Base-by-base conservation (phyloP, 2,329 filamentous ascomycete genomes). In the Diaporthe vaccinii region DNA sequence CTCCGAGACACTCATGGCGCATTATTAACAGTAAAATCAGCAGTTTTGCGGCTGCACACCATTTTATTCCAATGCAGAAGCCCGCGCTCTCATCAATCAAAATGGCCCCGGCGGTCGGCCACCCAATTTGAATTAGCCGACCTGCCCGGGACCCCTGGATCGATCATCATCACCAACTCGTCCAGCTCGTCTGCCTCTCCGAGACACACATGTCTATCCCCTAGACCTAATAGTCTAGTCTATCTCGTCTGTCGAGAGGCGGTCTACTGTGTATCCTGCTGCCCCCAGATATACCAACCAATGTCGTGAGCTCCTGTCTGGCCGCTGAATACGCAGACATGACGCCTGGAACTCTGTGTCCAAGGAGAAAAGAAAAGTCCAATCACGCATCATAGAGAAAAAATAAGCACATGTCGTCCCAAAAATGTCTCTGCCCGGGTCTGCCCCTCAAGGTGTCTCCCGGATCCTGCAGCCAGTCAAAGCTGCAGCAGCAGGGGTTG, bases 1-100 rank as follows among this genome's bases (percentile, higher is more conserved):
- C 53, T 73, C 62, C 62, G 73, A 72, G 71, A 73, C 75, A 69
- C 49, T 12, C 46, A 46, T 75, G 69, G 75, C 69, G 69, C 72
- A 65, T 57, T 55, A 62, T 69, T 69, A 41, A 36, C 49, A 69
- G 55, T 55, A 22, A 41, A 28, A 65, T 65, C 49, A 57, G 17
- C 58, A 41, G 31, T 44, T 34, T 39, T 44, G 46, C 46, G 58
- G 70, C 58, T 55, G n/a, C 31, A 61, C 10, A 8, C 61, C 22
- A 57, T 57, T 17, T 55, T 28, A 22, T 58, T 46, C 44, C 57
- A 25, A 72, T 59, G 49, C 58, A 44, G 34, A 65, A 46, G 25
- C n/a, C 58, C 34, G 71, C 49, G 4, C 39, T 49, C 20, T 55
- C 34, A 44, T 31, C 46, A 34, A 36, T 34, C 41, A 10, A 65